These are phyloP conservation scores for Talaromyces proteolyticus DNA, from an alignment of 495 filamentous ascomycete genomes.

Conservation along the genomic window DNA sequence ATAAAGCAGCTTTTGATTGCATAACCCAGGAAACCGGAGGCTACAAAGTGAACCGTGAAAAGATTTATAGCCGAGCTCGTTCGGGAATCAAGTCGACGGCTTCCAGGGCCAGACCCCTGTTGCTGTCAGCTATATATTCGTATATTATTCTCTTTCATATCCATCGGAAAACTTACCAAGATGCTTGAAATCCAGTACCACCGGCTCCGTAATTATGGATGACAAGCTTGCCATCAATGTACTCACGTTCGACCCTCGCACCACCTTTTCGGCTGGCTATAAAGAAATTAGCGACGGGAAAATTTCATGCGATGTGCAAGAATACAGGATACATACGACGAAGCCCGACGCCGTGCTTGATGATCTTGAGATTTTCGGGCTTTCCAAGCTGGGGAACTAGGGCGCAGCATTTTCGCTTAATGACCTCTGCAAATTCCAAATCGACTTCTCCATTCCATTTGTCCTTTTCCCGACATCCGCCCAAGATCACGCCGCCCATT, in stretches of 20 bases:
- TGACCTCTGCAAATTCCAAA: constrained; percentile 5
- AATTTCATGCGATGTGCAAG: neutral
- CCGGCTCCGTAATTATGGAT: constrained; percentile 30
- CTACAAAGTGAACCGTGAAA: neutral
- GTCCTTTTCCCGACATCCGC: constrained; percentile 2
- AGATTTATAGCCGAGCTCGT: neutral
- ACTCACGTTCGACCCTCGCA: constrained; percentile 22
- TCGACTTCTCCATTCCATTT: constrained; percentile 5
- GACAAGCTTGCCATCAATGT: constrained; percentile 12
- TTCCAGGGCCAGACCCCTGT: constrained; percentile 3
- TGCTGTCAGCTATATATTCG: neutral
- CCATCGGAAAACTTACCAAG: constrained; percentile 6
- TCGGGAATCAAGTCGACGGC: constrained; percentile 2
- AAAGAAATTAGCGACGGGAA: constrained; percentile 8
- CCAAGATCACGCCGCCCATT: constrained; percentile 2
- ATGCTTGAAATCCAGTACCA: constrained; percentile 10
- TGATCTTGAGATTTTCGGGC: constrained; percentile 4
- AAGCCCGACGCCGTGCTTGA: constrained; percentile 2
- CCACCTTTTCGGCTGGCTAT: constrained; percentile 18
- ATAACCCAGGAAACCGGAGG: neutral
- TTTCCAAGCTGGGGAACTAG: constrained; percentile 3
- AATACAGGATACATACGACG: constrained; percentile 4
- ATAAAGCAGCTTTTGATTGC: neutral
- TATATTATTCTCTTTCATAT: neutral
- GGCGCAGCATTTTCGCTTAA: constrained; percentile 5